These are phyloP conservation scores for Pseudocohnilembus persalinus DNA, from an alignment of 169 alveolate genomes.

Conservation along the genomic window DNA sequence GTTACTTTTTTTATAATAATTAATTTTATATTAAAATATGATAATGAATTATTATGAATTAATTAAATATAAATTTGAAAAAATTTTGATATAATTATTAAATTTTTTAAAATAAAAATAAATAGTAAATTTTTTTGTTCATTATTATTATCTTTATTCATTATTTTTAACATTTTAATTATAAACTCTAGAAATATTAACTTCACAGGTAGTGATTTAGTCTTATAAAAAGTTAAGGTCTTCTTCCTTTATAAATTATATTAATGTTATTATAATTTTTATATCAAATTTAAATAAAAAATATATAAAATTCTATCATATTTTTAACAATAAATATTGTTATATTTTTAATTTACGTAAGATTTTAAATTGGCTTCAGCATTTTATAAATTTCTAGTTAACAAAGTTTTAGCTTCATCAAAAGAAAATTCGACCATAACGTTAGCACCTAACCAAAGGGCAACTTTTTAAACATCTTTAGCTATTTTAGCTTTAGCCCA, in stretches of 20 bases:
- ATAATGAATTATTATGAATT: too few relatives aligned
- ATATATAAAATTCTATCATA: neutral
- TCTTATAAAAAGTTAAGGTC: constrained; percentile 74
- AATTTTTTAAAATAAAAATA: too few relatives aligned
- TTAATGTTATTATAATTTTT: neutral
- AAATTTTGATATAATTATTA: too few relatives aligned
- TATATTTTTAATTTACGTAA: constrained; percentile 30
- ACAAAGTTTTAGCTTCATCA: constrained; percentile 67
- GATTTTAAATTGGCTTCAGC: constrained; percentile 59
- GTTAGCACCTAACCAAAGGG: constrained; percentile 85
- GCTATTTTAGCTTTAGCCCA: constrained; percentile 79
- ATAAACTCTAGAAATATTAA: constrained; percentile 78
- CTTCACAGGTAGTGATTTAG: constrained; percentile 81
- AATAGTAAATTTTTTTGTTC: too few relatives aligned
- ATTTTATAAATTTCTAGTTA: constrained; percentile 58
- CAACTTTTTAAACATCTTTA: constrained; percentile 61
- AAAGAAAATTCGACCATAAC: constrained; percentile 76
- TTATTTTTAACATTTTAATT: constrained; percentile 56
- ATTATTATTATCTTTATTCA: too few relatives aligned
- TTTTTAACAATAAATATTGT: neutral
- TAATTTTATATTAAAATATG: too few relatives aligned
- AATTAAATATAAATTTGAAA: too few relatives aligned
- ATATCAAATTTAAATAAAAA: neutral
- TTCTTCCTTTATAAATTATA: constrained; percentile 35
- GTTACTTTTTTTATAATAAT: too few relatives aligned